A percentile compares a stretch with the other conserved stretches of the same genome.
phyloP scores from a whole-genome alignment of 352 stramenopile species.

The Phytopythium oedochilum region DNA sequence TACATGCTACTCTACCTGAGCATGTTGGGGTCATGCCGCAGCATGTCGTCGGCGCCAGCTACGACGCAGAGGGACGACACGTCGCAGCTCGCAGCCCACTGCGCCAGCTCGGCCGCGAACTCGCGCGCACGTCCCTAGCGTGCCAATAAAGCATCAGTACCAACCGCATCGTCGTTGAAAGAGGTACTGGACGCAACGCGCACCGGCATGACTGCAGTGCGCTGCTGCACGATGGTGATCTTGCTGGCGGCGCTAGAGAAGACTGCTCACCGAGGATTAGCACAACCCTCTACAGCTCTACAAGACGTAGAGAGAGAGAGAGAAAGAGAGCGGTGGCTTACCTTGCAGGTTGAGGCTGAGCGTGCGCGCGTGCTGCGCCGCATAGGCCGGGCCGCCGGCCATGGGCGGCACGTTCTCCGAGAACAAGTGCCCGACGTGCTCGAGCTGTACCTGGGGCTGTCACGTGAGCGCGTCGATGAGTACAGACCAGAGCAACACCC shows the following conservation, averaged over 20 bases:
- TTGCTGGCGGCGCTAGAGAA: constrained; percentile 58
- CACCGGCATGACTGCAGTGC: constrained; percentile 46
- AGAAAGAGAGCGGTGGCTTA: constrained; percentile 13
- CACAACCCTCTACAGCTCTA: no score
- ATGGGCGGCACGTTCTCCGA: constrained; percentile 57
- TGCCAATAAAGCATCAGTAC: constrained; percentile 2
- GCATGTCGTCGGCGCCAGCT: constrained; percentile 73
- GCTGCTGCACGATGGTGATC: constrained; percentile 75
- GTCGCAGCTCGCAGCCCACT: constrained; percentile 40
- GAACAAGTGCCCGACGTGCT: constrained; percentile 54
- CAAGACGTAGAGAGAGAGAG: neutral
- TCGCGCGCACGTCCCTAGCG: constrained; percentile 38
- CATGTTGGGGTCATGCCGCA: constrained; percentile 75
- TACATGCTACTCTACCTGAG: constrained; percentile 23
- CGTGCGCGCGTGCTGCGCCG: constrained; percentile 25
- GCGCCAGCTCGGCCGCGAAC: constrained; percentile 52
- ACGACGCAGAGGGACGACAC: constrained; percentile 51
- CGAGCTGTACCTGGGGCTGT: constrained; percentile 31
- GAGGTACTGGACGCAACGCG: neutral
- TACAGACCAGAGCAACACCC: no score
- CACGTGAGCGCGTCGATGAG: no score
- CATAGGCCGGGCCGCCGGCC: constrained; percentile 49
- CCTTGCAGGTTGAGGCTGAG: constrained; percentile 80
- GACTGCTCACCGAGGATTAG: constrained; percentile 20
- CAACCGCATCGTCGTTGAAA: neutral